Evolutionary conservation across 768 basidiomycete species (phyloP).

Genomic region (Suillus paluster): DNA sequence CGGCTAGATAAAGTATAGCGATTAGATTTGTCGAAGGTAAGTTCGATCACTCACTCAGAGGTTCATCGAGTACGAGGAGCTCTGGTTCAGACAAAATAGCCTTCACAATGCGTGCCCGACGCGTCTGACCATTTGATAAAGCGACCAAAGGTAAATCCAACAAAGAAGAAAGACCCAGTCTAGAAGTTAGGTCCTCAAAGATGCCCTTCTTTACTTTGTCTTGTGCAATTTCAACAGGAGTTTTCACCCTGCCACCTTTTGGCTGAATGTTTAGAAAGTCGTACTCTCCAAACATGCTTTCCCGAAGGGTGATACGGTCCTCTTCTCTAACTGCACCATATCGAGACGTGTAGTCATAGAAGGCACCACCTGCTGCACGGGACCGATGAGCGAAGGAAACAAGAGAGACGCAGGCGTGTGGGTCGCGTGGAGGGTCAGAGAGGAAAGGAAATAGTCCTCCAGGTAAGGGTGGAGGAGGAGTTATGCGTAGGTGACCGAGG

Average conservation of each 20-base stretch:
- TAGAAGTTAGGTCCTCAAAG: conserved; percentile 57
- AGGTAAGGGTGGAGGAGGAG: conserved; percentile 61
- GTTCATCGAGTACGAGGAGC: conserved; percentile 89
- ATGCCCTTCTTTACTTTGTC: conserved; percentile 35
- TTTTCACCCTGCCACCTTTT: conserved; percentile 23
- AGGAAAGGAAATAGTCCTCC: conserved; percentile 83
- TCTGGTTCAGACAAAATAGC: conserved; percentile 74
- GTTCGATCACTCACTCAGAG: conserved; percentile 63
- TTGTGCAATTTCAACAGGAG: conserved; percentile 26
- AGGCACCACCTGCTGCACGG: conserved; percentile 63
- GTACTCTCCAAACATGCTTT: conserved; percentile 67
- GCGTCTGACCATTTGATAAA: conserved; percentile 90
- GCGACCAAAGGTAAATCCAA: conserved; percentile 87
- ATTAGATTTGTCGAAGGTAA: not conserved
- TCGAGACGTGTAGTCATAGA: conserved; percentile 92
- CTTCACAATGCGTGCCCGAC: conserved; percentile 81
- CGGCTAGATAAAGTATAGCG: conserved; percentile 53
- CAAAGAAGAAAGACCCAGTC: conserved; percentile 61
- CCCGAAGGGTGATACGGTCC: conserved; percentile 75
- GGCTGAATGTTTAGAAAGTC: conserved; percentile 38
- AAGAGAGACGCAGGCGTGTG: conserved; percentile 52
- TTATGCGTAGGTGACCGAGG: conserved; percentile 70
- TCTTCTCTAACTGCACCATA: conserved; percentile 90
- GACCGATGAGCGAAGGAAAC: conserved; percentile 74
- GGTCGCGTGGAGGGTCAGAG: conserved; percentile 45